A percentile compares a stretch with the other conserved stretches of the same genome.
Evolutionary conservation across 495 filamentous ascomycete genomes (phyloP).

Genomic region (Aspergillus indologenus): DNA sequence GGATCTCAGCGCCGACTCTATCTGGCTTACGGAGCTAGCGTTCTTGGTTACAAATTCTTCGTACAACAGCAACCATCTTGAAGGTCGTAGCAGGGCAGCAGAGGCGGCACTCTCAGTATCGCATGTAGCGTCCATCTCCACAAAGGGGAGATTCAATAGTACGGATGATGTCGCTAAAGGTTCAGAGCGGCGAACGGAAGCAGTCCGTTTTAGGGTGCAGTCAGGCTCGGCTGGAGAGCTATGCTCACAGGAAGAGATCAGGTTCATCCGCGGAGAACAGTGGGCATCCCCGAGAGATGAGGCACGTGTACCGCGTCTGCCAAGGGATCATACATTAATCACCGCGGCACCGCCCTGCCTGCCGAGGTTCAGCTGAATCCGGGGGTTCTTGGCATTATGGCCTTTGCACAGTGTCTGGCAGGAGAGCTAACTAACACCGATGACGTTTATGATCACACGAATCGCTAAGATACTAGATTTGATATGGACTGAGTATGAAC

Average conservation of each 20-base stretch:
- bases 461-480: no score
- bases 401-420: slow-evolving; percentile 2
- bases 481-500: no score
- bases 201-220: background rate
- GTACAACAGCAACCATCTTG: slow-evolving; percentile 77
- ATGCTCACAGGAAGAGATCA: background rate
- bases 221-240: background rate
- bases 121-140: slow-evolving; percentile 35
- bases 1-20: slow-evolving; percentile 86
- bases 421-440: no score
- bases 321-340: slow-evolving; percentile 18
- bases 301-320: slow-evolving; percentile 27
- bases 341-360: background rate
- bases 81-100: slow-evolving; percentile 51
- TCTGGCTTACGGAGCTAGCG: slow-evolving; percentile 82
- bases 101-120: slow-evolving; percentile 31
- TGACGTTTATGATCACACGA: background rate
- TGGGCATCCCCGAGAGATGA: slow-evolving; percentile 5
- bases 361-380: slow-evolving; percentile 1
- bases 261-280: background rate
- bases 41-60: slow-evolving; percentile 93
- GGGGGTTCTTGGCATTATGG: background rate
- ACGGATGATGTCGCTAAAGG: background rate
- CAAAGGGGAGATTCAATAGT: background rate
- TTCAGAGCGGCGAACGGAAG: background rate